Base-by-base conservation (phyloP, 441 rosid species). In the Pelargonium fulgidum region DNA sequence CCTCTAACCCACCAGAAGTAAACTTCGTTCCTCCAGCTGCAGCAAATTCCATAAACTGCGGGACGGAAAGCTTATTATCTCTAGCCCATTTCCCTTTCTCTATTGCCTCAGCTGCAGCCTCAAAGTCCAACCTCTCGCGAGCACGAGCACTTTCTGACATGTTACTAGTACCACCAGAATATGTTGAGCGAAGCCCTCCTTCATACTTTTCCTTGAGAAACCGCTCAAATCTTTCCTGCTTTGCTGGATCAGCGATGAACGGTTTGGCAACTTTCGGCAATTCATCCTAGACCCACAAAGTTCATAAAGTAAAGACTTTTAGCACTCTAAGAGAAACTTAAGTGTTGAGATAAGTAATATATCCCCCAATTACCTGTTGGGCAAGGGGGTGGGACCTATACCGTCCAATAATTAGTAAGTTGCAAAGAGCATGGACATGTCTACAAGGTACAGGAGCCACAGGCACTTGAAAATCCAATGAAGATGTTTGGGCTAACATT, bases 141-240 rank as follows among this genome's bases (percentile, higher is more conserved):
- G 98, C 99, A 81, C 98, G 98, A 80, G 85, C 92, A 68, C 85
- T 80, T 79, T 94, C 99, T 56, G 98, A 86, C 98, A 94, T 79
- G 64, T 73, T 81, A 76, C 79, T 81, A 42, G 85, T 81, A 75
- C 82, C 85, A 75, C 78, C 73, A 62, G 85, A 81, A 44, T 73
- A 83, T 17, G 86, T 67, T 22, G 90, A 67, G 47, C 97, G 96
- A 76, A 94, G 91, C 59, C 98, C 99, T 78, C 99, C 99, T 70
- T 81, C 81, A 75, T 92, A 87, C 82, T 92, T 92, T 68, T 90
- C 93, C 87, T 84, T 92, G 79, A 92, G 94, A 81, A 89, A 94
- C 80, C 73, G 87, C 87, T 92, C 97, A 82, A 88, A 94, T 78
- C 99, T 87, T 67, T 84, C 92, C 83, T 94, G 98, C 84, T 90